Evolutionary conservation across 1,284 basidiomycete species (phyloP), one percentile per base, ranked within the genome.

Genomic region (Leccinum cinnamomeum): DNA sequence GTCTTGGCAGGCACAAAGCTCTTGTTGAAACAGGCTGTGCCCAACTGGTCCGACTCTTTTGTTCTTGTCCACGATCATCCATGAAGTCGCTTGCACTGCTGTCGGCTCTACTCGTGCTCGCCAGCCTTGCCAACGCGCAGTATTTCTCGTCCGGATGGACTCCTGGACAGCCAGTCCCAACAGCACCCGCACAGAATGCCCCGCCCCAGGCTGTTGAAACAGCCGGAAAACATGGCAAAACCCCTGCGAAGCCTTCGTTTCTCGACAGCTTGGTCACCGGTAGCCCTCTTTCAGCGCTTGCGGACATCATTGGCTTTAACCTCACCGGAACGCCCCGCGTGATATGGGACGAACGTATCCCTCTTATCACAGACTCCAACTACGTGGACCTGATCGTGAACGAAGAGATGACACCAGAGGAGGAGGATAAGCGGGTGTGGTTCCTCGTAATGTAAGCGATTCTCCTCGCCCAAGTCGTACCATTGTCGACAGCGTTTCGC

Each of bases 91-190:
- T 73, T 72, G 57, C 65, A 68, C 46, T 68, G 78, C 37, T 71
- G 75, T 60, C 70, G 79, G 66, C 69, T 76, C 58, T 74, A 23
- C 57, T 85, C 59, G 68, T 65, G 16, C 71, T 75, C 58, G 72
- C 74, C 54, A 70, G 73, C 14, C 76, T 79, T 18, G 80, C 73
- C 50, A 76, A 74, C 54, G 89, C 88, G 10, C 86, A 90, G 65
- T 91, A 91, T 73, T 87, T 91, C 73, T 91, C 89, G 3, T 78
- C 79, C 28, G 90, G 90, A n/a, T 92, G 90, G 91, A 71, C 78
- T 39, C 91, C 90, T 3, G 90, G 89, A 35, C 85, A 91, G 71
- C 75, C 83, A 5, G 77, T 78, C 7, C 72, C 78, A 5, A 70
- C 76, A 14, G 64, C 71, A 41, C 64, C 76, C 46, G 63, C 58